A percentile compares a stretch with the other conserved stretches of the same genome.
Conservation (phyloP, 345 rosid species). For the Boechera retrofracta region DNA sequence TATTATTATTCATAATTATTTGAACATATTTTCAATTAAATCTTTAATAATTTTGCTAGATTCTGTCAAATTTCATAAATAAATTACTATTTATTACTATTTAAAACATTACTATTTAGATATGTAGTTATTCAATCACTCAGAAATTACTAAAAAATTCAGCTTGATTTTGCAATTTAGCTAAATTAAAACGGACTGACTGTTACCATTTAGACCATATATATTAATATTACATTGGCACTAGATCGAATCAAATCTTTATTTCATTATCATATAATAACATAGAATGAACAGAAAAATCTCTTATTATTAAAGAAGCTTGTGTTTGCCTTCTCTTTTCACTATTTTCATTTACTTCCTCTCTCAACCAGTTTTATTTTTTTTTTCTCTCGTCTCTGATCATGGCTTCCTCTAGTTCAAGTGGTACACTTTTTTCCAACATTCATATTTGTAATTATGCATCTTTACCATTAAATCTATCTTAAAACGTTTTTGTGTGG, state of each 20-base stretch:
- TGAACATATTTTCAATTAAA: too few relatives aligned
- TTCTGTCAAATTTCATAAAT: too few relatives aligned
- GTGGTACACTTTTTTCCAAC: slow-evolving; percentile 16
- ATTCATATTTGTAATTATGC: not conserved
- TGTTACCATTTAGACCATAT: too few relatives aligned
- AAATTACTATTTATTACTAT: too few relatives aligned
- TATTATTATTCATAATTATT: too few relatives aligned
- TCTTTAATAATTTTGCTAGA: too few relatives aligned
- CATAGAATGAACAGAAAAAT: not conserved
- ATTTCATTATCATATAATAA: not conserved
- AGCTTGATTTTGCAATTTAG: too few relatives aligned
- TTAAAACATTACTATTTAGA: too few relatives aligned
- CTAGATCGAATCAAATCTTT: not conserved
- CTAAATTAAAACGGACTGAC: too few relatives aligned
- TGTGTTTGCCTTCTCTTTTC: slow-evolving; percentile 25
- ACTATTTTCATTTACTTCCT: not conserved
- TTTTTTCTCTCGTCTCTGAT: not conserved
- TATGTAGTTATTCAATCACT: too few relatives aligned
- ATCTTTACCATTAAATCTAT: not conserved
- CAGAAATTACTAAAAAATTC: too few relatives aligned
- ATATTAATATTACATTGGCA: too few relatives aligned
- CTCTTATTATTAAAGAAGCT: not conserved
- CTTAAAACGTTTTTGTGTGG: not conserved
- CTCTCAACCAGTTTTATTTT: not conserved
- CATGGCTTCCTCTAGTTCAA: slow-evolving; percentile 37